phyloP scores from a whole-genome alignment of 1,284 basidiomycete species.

The Ustilago sp. region DNA sequence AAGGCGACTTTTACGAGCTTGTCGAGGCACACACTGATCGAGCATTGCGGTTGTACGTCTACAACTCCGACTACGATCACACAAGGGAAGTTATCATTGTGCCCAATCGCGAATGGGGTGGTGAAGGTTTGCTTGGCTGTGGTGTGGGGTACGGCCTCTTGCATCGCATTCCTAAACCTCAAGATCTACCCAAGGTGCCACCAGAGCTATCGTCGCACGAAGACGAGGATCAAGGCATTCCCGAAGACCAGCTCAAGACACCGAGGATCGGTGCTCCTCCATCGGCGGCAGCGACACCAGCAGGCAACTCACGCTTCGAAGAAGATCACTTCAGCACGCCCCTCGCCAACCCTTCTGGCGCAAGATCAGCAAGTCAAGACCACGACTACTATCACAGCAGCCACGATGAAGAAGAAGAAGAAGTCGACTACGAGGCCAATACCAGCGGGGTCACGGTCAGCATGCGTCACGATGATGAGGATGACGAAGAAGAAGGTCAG shows the following conservation, averaged over 20 bases:
- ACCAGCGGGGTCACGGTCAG: conserved; percentile 54
- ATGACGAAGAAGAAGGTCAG: conserved; percentile 34
- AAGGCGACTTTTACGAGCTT: conserved; percentile 95
- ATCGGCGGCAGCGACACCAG: conserved; percentile 24
- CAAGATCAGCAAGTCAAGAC: conserved; percentile 16
- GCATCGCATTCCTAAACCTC: conserved; percentile 62
- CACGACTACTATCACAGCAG: conserved; percentile 20
- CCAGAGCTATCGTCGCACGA: conserved; percentile 31
- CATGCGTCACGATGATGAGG: conserved; percentile 55
- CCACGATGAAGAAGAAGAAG: conserved; percentile 42
- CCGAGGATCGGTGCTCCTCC: conserved; percentile 37
- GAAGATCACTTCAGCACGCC: conserved; percentile 39
- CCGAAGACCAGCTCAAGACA: conserved; percentile 38
- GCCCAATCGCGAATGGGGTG: conserved; percentile 64
- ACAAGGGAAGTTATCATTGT: conserved; percentile 69
- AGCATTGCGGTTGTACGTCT: conserved; percentile 91
- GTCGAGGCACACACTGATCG: conserved; percentile 94
- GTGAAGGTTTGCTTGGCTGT: conserved; percentile 65
- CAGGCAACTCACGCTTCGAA: conserved; percentile 16
- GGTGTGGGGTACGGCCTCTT: conserved; percentile 66
- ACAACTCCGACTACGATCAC: conserved; percentile 92
- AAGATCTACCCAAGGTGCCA: conserved; percentile 48
- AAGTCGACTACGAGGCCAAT: conserved; percentile 47
- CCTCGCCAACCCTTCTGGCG: conserved; percentile 17
- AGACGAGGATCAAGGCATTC: conserved; percentile 14